phyloP scores from a whole-genome alignment of 208 protist species.

The Blechomonas ayalai region DNA sequence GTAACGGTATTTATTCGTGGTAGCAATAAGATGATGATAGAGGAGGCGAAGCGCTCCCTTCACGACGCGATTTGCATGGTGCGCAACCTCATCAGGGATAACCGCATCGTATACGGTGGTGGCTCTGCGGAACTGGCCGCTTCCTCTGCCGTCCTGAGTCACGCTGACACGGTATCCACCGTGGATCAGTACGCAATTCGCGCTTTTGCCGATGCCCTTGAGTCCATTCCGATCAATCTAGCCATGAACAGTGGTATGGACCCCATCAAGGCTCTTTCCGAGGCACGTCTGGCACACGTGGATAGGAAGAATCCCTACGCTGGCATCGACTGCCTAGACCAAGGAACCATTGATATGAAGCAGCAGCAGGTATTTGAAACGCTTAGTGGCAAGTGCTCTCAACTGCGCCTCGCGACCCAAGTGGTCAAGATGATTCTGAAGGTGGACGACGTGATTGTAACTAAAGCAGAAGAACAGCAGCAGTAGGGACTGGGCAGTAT shows the following conservation, averaged over 20 bases:
- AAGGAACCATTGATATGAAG: constrained; percentile 96
- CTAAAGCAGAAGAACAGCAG: constrained; percentile 69
- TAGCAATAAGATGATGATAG: constrained; percentile 99
- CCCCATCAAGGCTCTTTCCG: constrained; percentile 95
- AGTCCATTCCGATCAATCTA: constrained; percentile 98
- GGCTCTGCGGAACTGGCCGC: constrained; percentile 98
- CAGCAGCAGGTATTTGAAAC: constrained; percentile 98
- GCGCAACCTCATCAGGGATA: constrained; percentile 99
- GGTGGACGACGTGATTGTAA: constrained; percentile 99
- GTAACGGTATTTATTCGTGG: constrained; percentile 99
- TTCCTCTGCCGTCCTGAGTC: constrained; percentile 89
- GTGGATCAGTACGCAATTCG: constrained; percentile 99
- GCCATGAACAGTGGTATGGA: constrained; percentile 98
- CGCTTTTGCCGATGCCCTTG: constrained; percentile 99
- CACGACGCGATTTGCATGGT: constrained; percentile 99
- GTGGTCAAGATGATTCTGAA: constrained; percentile 99
- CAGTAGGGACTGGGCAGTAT: constrained; percentile 17
- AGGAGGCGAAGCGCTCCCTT: constrained; percentile 99
- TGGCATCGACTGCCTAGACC: constrained; percentile 98
- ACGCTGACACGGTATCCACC: constrained; percentile 89
- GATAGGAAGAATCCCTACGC: constrained; percentile 92
- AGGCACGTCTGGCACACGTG: constrained; percentile 95
- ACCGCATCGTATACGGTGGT: constrained; percentile 99
- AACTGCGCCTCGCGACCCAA: constrained; percentile 99
- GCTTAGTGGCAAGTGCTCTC: constrained; percentile 98